phyloP scores from a whole-genome alignment of 2,329 filamentous ascomycete genomes.

The Elsinoe arachidis region DNA sequence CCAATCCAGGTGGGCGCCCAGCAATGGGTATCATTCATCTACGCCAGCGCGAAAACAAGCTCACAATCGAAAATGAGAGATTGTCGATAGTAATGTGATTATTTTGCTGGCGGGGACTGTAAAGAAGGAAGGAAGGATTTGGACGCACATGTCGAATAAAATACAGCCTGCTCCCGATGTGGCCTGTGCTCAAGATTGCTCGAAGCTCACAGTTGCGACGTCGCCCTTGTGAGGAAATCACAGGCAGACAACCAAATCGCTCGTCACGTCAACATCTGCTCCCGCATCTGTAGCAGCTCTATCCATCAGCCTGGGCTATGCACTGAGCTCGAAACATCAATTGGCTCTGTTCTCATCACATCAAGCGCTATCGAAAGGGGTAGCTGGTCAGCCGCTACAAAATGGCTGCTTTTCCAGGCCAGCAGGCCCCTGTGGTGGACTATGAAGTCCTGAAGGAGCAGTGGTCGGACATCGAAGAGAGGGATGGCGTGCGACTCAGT shows the following conservation, averaged over 20 bases:
- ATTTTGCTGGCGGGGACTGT: conserved; percentile 44
- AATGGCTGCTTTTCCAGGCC: conserved; percentile 17
- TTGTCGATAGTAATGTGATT: conserved; percentile 53
- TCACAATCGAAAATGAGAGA: conserved; percentile 42
- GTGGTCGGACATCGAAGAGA: conserved; percentile 93
- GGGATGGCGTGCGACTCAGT: conserved; percentile 88
- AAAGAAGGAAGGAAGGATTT: conserved; percentile 31
- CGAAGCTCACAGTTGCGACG: conserved; percentile 12
- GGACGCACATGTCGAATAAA: conserved; percentile 20
- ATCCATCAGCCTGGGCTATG: not conserved
- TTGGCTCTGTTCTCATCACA: not conserved
- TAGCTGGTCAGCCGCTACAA: conserved; percentile 10
- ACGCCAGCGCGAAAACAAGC: conserved; percentile 62
- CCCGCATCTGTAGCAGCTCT: not conserved
- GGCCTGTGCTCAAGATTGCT: conserved; percentile 11
- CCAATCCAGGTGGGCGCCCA: conserved; percentile 61
- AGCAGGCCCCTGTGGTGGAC: conserved; percentile 55
- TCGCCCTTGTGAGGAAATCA: conserved; percentile 14
- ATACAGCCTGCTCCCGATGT: not conserved
- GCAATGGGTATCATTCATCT: conserved; percentile 56
- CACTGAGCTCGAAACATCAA: not conserved
- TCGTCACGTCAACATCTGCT: not conserved
- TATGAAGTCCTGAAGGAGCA: conserved; percentile 90
- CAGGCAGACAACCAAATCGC: conserved; percentile 22
- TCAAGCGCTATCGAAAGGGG: conserved; percentile 1